Percentiles rank a stretch among this genome's conserved stretches.
Conservation (phyloP, 352 stramenopile species). For the Phytophthora sp. region DNA sequence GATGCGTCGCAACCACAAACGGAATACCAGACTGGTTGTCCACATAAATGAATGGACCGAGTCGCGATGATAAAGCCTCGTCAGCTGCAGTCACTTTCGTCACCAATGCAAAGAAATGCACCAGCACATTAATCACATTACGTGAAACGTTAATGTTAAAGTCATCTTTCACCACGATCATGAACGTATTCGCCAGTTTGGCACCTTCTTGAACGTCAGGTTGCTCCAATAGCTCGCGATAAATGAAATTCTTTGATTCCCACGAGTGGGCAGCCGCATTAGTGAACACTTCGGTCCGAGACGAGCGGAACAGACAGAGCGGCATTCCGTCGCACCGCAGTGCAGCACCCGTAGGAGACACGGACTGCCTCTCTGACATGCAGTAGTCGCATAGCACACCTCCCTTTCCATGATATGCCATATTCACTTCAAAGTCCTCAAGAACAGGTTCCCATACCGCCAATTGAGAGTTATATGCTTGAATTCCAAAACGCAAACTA, state of each 20-base stretch:
- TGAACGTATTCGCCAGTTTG: slow-evolving; percentile 64
- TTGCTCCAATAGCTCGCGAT: slow-evolving; percentile 73
- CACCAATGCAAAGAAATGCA: slow-evolving; percentile 79
- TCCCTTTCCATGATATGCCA: slow-evolving; percentile 69
- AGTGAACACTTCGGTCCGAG: slow-evolving; percentile 71
- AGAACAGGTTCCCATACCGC: slow-evolving; percentile 86
- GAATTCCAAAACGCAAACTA: slow-evolving; percentile 70
- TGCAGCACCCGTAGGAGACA: slow-evolving; percentile 61
- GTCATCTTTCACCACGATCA: slow-evolving; percentile 81
- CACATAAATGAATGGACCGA: slow-evolving; percentile 87
- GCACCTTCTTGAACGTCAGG: slow-evolving; percentile 60
- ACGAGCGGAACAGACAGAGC: slow-evolving; percentile 71
- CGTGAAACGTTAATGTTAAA: slow-evolving; percentile 85
- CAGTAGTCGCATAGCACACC: slow-evolving; percentile 83
- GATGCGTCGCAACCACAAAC: slow-evolving; percentile 77
- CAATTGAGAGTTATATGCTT: slow-evolving; percentile 88
- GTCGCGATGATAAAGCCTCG: slow-evolving; percentile 49
- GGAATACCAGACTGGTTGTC: slow-evolving; percentile 88
- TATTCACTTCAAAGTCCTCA: slow-evolving; percentile 85
- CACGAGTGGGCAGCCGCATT: slow-evolving; percentile 64
- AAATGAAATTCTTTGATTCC: slow-evolving; percentile 88
- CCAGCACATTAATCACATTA: slow-evolving; percentile 84
- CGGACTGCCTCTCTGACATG: slow-evolving; percentile 70
- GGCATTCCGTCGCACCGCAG: slow-evolving; percentile 75
- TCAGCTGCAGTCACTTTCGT: slow-evolving; percentile 59